Base-by-base conservation (phyloP, 768 basidiomycete species). In the Mrakia hoshinonis region DNA sequence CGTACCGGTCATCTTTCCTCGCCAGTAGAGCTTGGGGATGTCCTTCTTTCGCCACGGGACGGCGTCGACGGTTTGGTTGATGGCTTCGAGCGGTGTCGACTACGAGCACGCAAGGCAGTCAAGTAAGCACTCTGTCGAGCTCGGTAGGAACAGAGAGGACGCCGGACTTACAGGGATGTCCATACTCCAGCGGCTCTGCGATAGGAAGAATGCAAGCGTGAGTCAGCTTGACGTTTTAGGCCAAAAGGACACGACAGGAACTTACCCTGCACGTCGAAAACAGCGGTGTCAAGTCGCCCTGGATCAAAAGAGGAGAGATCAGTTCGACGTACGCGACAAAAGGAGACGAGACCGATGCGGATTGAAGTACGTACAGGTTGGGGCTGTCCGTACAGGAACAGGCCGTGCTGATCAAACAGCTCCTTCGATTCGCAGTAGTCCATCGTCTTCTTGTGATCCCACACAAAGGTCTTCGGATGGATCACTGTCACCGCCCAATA, bases 1-100 rank as follows among this genome's bases (percentile, higher is more conserved):
- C 68, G 20, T 24, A 69, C 70, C 70, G 20, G 70, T 72, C 29
- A 52, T 64, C 65, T 66, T 52, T n/a, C 70, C 70, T 6, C 64
- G 36, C 70, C 70, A 72, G 43, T 39, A 67, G n/a, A 52, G 51
- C 47, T 67, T 66, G 26, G 52, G 26, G 18, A 67, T 60, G 9
- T 51, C 54, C 54, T 72, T 72, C 29, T 67, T 39, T 1, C 18
- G 5, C 70, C 70, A 72, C 5, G 70, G 54, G 3, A 66, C 29
- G 38, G 29, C 29, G 10, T 2, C 18, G 29, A 58, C 39, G 24
- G 29, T 66, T 34, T 46, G 70, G 15, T 46, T 49, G 70, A 58
- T 43, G 12, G 34, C 20, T 22, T 68, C 67, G 46, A 58, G 51
- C 4, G 67, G 67, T 15, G 51, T 66, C n/a, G 67, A 61, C 58